Base-by-base conservation (phyloP, 495 filamentous ascomycete species). In the Penicillium bovifimosum region DNA sequence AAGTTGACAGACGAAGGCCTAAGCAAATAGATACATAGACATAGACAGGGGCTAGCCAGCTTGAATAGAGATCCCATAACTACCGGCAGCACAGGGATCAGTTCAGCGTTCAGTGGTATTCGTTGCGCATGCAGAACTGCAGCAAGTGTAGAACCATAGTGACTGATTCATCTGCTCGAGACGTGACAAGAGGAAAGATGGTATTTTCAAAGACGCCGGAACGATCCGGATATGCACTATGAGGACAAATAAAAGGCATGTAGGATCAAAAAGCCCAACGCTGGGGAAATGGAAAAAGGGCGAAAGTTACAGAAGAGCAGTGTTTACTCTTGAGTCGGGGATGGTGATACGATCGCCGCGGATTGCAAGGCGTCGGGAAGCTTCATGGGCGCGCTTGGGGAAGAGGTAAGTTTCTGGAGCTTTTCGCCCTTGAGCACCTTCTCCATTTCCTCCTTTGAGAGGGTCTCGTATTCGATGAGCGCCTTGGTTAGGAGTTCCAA, bases 401-500 rank as follows among this genome's bases (percentile, higher is more conserved):
- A 43, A 9, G 73, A 63, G 16, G 63, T 61, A 18, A 86, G 42
- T 54, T 79, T 84, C 11, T 82, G 80, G n/a, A 96, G 72, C 65
- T 87, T 88, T 70, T 96, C 89, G 14, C 93, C 93, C 49, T 77
- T 77, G 24, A 96, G 77, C 2, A 96, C 86, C 72, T 86, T 89
- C 66, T 86, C 86, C 60, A 96, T 92, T 62, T 98, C 95, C 20
- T 87, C 85, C 63, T 84, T 86, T 56, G 83, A 86, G 18, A 96
- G 72, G 2, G 88, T 95, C 71, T 97, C 95, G 69, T 96, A 96
- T 73, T 97, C 86, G 24, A 98, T 82, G 10, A 98, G 72, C 3
- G 91, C 93, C 61, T 90, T 84, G 27, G 91, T 91, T 5, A 98
- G 72, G 16, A 86, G 68, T 54, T 97, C 92, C 9, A 98, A 78